A percentile compares a stretch with the other conserved stretches of the same genome.
phyloP scores from a whole-genome alignment of 2,329 filamentous ascomycete species.

The Diatrype stigma region DNA sequence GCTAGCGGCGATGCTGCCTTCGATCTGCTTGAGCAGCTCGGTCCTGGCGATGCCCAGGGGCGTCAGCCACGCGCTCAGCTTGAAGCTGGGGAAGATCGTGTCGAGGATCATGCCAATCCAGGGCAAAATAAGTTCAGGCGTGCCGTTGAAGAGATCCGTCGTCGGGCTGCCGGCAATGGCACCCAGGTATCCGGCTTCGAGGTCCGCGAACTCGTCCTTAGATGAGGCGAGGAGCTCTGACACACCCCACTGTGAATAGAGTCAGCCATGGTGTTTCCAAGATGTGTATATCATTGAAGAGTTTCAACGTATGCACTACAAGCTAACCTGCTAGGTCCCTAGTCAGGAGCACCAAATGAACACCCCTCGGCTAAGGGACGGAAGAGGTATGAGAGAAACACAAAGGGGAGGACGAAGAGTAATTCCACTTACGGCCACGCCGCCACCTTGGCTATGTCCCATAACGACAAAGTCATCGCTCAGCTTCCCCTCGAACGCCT shows the following conservation, averaged over 20 bases:
- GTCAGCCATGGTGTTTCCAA: too few relatives aligned
- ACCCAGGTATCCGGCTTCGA: conserved; percentile 33
- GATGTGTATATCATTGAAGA: too few relatives aligned
- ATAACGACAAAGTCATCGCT: conserved; percentile 37
- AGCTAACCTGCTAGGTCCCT: too few relatives aligned
- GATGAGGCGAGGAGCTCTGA: conserved; percentile 21
- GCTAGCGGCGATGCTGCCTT: conserved; percentile 13
- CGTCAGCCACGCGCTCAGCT: conserved; percentile 23
- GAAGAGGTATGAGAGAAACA: too few relatives aligned
- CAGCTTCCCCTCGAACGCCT: conserved; percentile 34
- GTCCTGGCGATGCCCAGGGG: conserved; percentile 15
- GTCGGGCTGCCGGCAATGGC: conserved; percentile 28
- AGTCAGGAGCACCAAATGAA: too few relatives aligned
- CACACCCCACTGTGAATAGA: conserved; percentile 38
- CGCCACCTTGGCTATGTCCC: conserved; percentile 45
- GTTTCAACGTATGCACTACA: too few relatives aligned
- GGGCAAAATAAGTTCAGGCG: conserved; percentile 10
- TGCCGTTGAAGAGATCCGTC: conserved; percentile 16
- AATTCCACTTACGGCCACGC: too few relatives aligned
- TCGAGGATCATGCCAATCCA: conserved; percentile 16
- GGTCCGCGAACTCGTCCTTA: conserved; percentile 23
- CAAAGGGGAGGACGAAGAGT: too few relatives aligned
- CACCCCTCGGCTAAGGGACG: too few relatives aligned
- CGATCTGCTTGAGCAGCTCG: conserved; percentile 14
- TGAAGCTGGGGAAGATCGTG: conserved; percentile 24